A percentile compares a stretch with the other conserved stretches of the same genome.
Evolutionary conservation across 2,329 filamentous ascomycete genomes (phyloP).

Genomic region (Plectosphaerella sp.): DNA sequence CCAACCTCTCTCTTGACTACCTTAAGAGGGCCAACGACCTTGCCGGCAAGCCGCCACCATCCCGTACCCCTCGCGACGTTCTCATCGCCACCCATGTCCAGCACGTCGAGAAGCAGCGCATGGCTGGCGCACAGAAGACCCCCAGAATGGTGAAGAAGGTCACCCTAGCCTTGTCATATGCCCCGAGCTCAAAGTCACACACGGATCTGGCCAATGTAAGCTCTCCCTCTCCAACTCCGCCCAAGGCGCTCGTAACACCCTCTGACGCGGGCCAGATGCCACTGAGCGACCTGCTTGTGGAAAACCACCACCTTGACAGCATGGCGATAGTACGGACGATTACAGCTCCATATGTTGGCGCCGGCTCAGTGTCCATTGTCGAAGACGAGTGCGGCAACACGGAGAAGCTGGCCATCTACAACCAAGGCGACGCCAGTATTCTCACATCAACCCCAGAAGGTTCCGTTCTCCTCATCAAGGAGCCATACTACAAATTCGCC

Average conservation of each 20-base stretch:
- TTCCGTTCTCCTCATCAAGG: constrained; percentile 26
- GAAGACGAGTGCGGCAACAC: constrained; percentile 29
- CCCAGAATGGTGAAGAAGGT: constrained; percentile 18
- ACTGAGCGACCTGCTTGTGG: constrained; percentile 21
- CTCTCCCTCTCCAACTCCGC: background rate
- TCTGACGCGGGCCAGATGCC: constrained; percentile 16
- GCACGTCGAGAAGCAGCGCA: constrained; percentile 10
- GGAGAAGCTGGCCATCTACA: constrained; percentile 32
- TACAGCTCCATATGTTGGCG: constrained; percentile 24
- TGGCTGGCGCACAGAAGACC: constrained; percentile 3
- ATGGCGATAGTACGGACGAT: constrained; percentile 23
- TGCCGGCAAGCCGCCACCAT: constrained; percentile 13
- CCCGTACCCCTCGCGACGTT: constrained; percentile 4
- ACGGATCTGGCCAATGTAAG: constrained; percentile 8
- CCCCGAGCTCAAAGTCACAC: constrained; percentile 11
- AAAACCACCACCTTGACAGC: constrained; percentile 27
- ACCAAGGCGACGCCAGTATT: constrained; percentile 25
- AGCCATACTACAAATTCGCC: constrained; percentile 29
- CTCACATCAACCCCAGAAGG: constrained; percentile 25
- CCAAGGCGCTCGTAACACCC: too few relatives aligned
- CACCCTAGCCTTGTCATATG: constrained; percentile 15
- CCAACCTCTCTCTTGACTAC: constrained; percentile 14
- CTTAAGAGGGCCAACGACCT: constrained; percentile 13
- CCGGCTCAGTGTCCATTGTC: constrained; percentile 27
- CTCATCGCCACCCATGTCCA: constrained; percentile 13